Conservation (phyloP, 441 rosid species). For the Pelargonium citronellum region DNA sequence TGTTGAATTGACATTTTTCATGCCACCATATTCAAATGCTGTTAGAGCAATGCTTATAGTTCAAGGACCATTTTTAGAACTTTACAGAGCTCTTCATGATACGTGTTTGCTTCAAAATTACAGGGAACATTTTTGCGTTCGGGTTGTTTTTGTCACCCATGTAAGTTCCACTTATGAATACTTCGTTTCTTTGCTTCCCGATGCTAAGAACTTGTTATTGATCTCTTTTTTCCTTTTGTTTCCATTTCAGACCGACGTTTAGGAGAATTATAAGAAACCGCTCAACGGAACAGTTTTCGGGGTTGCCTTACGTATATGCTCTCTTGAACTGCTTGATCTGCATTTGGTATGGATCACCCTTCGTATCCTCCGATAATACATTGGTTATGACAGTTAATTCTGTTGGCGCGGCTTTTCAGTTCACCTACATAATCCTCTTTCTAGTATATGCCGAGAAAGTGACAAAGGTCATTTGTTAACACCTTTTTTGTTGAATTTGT, state of each 20-base stretch:
- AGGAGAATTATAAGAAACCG: conserved; percentile 59
- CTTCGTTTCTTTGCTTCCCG: not conserved
- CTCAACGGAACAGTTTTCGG: conserved; percentile 62
- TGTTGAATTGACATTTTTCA: no score
- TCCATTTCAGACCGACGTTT: conserved; percentile 56
- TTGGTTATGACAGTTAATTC: conserved; percentile 60
- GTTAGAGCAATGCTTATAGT: no score
- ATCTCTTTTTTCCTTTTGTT: conserved; percentile 12
- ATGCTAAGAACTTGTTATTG: not conserved
- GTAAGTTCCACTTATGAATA: conserved; percentile 33
- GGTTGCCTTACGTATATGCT: conserved; percentile 60
- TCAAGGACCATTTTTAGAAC: no score
- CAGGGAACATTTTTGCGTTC: conserved; percentile 70
- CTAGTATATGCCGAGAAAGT: conserved; percentile 38
- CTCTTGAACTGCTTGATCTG: conserved; percentile 66
- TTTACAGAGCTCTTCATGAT: not conserved
- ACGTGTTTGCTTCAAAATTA: conserved; percentile 17
- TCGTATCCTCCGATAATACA: conserved; percentile 40
- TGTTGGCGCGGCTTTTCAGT: conserved; percentile 55
- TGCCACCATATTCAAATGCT: not conserved
- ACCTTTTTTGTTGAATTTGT: no score
- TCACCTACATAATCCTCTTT: conserved; percentile 48
- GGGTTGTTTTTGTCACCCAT: conserved; percentile 65
- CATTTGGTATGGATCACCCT: conserved; percentile 64
- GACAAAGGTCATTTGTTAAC: conserved; percentile 37